These are phyloP conservation scores for Tulasnella sp. DNA, from an alignment of 768 basidiomycete species.

Conservation along the genomic window DNA sequence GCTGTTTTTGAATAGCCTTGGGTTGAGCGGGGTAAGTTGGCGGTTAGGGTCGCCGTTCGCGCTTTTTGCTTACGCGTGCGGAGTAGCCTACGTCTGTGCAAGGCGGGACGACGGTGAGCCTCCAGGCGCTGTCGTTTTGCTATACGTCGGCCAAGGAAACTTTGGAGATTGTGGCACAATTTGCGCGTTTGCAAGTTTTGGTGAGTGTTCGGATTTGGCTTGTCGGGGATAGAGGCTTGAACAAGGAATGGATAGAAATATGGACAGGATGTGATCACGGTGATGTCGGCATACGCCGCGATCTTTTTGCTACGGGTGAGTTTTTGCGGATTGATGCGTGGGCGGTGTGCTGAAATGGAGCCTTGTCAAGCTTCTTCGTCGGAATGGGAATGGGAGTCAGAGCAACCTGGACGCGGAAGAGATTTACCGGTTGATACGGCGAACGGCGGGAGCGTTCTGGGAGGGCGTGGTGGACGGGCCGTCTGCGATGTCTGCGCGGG, in stretches of 20 bases:
- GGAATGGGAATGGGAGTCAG: conserved; percentile 25
- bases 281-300: conserved; percentile 80
- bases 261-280: conserved; percentile 69
- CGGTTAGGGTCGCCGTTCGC: not conserved
- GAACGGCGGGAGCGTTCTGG: conserved; percentile 67
- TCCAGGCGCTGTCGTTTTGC: conserved; percentile 49
- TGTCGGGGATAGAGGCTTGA: not conserved
- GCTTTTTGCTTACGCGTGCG: not conserved
- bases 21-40: conserved; percentile 40
- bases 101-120: not conserved
- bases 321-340: not conserved
- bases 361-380: conserved; percentile 49
- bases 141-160: conserved; percentile 62
- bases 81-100: not conserved
- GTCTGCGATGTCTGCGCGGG: conserved; percentile 19
- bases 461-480: conserved; percentile 48
- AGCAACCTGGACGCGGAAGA: conserved; percentile 32
- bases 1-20: conserved; percentile 76
- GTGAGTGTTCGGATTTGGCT: conserved; percentile 33
- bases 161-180: conserved; percentile 61
- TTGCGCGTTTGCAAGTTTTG: conserved; percentile 59
- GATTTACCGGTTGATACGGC: conserved; percentile 50
- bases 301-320: conserved; percentile 63
- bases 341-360: not conserved
- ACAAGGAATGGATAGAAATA: conserved; percentile 44